Evolutionary conservation across 2,329 filamentous ascomycete species (phyloP), one percentile per base, ranked within the genome.

Genomic region (Arthrinium phaeospermum): DNA sequence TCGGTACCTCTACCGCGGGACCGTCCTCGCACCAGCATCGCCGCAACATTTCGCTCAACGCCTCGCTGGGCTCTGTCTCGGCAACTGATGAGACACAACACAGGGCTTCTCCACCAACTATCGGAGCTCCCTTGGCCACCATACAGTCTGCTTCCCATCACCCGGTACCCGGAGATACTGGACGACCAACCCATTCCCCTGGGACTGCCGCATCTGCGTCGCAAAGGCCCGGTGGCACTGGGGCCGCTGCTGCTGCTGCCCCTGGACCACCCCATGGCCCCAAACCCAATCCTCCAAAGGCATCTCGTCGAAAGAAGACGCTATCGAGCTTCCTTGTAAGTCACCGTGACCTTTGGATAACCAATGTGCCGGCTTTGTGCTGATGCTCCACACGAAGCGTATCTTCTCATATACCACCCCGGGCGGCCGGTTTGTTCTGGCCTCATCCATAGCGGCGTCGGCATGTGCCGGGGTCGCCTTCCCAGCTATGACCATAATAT

Each of bases 401-500:
- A 79, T 80, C 3, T 80, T 80, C 67, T 73, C 75, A 4, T 79
- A 78, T 67, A 75, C 79, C 47, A 80, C 78, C 75, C 76, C 75
- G 74, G 57, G 70, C 14, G 79, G 79, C 69, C 76, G 75, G 10
- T 8, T 78, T 6, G 73, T 79, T 19, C 73, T 80, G 12, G 74
- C 70, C 45, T 71, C 74, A 22, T 76, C 79, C 0, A 53, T 77
- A 2, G 46, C 77, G 3, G 78, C 77, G 5, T 76, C 79, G 1
- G 76, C 79, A 64, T 78, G 78, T 1, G 75, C 79, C 2, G 79
- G 79, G 1, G 75, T 78, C 34, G 77, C 78, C 5, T 80, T 79
- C 53, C 79, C 79, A n/a, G 45, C 79, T 12, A 89, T 91, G 87
- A 91, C 89, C 68, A 85, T 90, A 12, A 81, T 90, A 19, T 90